phyloP scores from a whole-genome alignment of 257 asterid species.

The Capsicum rhomboideum region DNA sequence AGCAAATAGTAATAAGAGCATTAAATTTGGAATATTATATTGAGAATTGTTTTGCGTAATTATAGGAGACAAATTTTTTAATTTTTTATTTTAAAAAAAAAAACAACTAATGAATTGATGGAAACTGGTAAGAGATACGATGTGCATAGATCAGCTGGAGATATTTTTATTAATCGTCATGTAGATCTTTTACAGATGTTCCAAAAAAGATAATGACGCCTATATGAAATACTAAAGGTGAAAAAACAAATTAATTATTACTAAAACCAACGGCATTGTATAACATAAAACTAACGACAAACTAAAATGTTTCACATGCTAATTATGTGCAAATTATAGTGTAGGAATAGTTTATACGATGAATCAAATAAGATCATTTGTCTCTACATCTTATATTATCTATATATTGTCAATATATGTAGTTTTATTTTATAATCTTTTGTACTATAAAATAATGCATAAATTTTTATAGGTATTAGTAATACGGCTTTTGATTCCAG shows the following conservation, averaged over 20 bases:
- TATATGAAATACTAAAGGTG: not conserved
- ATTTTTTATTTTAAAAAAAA: no score
- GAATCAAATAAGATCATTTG: not conserved
- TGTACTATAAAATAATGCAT: not conserved
- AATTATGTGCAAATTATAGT: not conserved
- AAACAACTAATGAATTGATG: not conserved
- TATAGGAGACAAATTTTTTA: not conserved
- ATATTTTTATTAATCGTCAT: not conserved
- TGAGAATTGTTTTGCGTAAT: not conserved
- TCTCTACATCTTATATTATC: not conserved
- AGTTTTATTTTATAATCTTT: not conserved
- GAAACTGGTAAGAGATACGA: not conserved
- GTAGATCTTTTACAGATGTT: not conserved
- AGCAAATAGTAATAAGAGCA: not conserved
- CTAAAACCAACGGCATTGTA: not conserved
- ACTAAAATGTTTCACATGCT: not conserved
- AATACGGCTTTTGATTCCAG: not conserved
- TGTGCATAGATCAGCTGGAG: not conserved
- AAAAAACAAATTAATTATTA: not conserved
- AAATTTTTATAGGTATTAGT: not conserved
- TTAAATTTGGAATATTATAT: not conserved
- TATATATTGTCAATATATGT: not conserved
- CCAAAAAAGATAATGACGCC: not conserved
- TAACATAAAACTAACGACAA: not conserved
- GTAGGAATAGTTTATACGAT: not conserved